Percentiles rank a stretch among this genome's conserved stretches.
Evolutionary conservation across 78 protist species (phyloP).

Genomic region (Dictyostelium purpureum): DNA sequence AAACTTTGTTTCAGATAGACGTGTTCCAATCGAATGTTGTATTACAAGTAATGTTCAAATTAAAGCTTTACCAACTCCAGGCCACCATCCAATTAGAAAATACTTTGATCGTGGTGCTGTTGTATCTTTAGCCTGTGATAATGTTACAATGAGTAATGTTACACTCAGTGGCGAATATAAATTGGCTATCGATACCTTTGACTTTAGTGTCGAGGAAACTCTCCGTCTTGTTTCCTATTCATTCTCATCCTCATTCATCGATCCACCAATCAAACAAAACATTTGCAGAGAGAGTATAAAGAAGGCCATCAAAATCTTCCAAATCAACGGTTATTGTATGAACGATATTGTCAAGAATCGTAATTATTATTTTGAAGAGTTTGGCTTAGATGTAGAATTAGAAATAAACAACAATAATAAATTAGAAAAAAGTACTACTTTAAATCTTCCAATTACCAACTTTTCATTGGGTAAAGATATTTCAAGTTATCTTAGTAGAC

Average conservation of each 20-base stretch:
- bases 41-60: constrained; percentile 89
- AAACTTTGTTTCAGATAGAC: constrained; percentile 69
- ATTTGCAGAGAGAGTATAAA: constrained; percentile 66
- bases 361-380: constrained; percentile 40
- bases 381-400: constrained; percentile 34
- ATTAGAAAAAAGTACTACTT: too few species aligned
- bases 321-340: constrained; percentile 47
- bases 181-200: constrained; percentile 62
- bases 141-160: constrained; percentile 58
- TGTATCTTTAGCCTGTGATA: constrained; percentile 85
- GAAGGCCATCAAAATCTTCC: constrained; percentile 28
- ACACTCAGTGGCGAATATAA: constrained; percentile 43
- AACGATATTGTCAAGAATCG: background rate
- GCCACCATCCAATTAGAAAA: constrained; percentile 84
- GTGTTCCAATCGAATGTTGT: constrained; percentile 78
- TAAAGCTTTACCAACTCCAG: constrained; percentile 56
- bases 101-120: constrained; percentile 84
- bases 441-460: too few species aligned
- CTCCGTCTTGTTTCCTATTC: constrained; percentile 85
- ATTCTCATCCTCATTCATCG: constrained; percentile 64
- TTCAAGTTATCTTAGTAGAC: background rate
- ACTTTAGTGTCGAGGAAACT: constrained; percentile 78
- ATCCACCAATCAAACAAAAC: constrained; percentile 4
- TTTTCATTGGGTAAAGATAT: constrained; percentile 11
- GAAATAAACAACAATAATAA: background rate